Conservation (phyloP, 805 yeast species). For the Zygosaccharomyces lentus region DNA sequence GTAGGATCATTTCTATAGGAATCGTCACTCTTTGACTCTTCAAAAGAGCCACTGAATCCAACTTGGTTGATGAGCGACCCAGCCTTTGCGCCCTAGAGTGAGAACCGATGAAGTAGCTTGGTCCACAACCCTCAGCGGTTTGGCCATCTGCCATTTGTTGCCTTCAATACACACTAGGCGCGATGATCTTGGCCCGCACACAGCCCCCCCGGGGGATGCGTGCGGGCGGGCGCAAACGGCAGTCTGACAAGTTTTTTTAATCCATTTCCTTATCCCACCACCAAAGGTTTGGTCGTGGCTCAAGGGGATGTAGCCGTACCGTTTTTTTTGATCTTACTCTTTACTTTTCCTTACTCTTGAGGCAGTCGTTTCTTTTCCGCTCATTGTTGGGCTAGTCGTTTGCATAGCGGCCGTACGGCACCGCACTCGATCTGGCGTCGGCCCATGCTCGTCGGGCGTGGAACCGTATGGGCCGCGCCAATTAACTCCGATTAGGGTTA, state of each 20-base stretch:
- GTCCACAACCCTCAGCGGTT: conserved; percentile 84
- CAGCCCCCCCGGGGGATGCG: conserved; percentile 77
- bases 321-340: background rate
- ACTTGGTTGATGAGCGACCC: conserved; percentile 96
- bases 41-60: conserved; percentile 99
- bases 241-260: conserved; percentile 91
- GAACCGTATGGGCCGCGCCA: background rate
- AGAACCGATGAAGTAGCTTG: conserved; percentile 57
- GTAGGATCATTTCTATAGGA: conserved; percentile 99
- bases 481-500: background rate
- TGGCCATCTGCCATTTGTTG: conserved; percentile 59
- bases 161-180: conserved; percentile 54
- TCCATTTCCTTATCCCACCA: conserved; percentile 25
- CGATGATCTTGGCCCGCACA: conserved; percentile 98
- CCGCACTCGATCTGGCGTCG: no score
- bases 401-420: no score
- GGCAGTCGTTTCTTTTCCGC: no score
- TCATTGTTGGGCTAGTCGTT: no score
- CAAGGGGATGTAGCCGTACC: conserved; percentile 16
- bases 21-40: conserved; percentile 99
- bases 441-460: no score
- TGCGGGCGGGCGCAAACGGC: conserved; percentile 98
- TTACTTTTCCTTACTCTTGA: background rate
- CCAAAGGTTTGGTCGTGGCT: conserved; percentile 35
- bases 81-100: conserved; percentile 94